A percentile compares a stretch with the other conserved stretches of the same genome.
Conservation (phyloP, 352 stramenopile genomes). For the Globisporangium perplexum region DNA sequence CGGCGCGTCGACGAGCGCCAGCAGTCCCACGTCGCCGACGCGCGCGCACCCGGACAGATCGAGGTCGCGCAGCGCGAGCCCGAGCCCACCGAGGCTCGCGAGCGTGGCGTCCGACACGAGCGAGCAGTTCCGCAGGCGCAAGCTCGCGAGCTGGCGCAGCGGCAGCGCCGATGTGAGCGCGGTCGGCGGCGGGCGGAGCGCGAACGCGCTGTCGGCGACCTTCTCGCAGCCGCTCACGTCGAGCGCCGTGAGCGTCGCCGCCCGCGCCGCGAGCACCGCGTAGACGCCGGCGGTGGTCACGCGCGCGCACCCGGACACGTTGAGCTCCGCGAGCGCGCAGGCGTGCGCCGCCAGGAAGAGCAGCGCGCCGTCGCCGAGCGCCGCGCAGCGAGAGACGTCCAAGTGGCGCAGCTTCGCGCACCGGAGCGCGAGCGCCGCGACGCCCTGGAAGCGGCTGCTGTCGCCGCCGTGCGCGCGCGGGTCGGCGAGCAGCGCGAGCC, state of each 20-base stretch:
- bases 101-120: conserved; percentile 38
- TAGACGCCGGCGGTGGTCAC: conserved; percentile 22
- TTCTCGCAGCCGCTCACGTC: conserved; percentile 22
- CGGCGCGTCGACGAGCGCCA: conserved; percentile 55
- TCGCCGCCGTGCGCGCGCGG: conserved; percentile 1
- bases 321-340: conserved; percentile 16
- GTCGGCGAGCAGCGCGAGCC: conserved; percentile 41
- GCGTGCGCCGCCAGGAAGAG: conserved; percentile 18
- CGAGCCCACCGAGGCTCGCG: conserved; percentile 32
- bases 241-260: conserved; percentile 20
- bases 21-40: conserved; percentile 76
- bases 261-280: conserved; percentile 16
- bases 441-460: conserved; percentile 13
- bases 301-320: conserved; percentile 20
- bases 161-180: background rate
- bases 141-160: conserved; percentile 20
- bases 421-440: conserved; percentile 26
- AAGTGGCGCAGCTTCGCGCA: conserved; percentile 38
- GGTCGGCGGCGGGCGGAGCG: background rate
- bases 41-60: conserved; percentile 66
- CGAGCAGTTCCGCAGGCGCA: conserved; percentile 39
- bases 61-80: conserved; percentile 65
- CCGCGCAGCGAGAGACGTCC: conserved; percentile 41
- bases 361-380: conserved; percentile 36
- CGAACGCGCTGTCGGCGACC: conserved; percentile 37